Evolutionary conservation across 495 filamentous ascomycete species (phyloP).

Genomic region (Hypoxylon trugodes): DNA sequence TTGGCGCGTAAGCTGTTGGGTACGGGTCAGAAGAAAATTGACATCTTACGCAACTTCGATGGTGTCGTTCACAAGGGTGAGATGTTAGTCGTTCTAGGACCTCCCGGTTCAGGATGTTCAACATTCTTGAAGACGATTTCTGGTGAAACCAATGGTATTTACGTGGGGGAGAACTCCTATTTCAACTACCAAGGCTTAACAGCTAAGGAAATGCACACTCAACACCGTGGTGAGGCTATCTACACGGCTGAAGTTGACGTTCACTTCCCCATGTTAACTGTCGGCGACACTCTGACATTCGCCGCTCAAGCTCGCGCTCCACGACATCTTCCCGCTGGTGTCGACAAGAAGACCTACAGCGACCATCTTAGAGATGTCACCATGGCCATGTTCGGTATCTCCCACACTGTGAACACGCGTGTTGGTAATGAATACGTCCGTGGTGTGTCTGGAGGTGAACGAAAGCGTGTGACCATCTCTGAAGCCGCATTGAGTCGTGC

Average conservation of each 20-base stretch:
- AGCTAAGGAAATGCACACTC: slow-evolving; percentile 68
- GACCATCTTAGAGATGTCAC: slow-evolving; percentile 75
- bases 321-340: slow-evolving; percentile 65
- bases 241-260: slow-evolving; percentile 83
- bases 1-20: slow-evolving; percentile 59
- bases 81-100: slow-evolving; percentile 81
- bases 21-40: slow-evolving; percentile 68
- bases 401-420: slow-evolving; percentile 77
- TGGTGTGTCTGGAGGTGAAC: slow-evolving; percentile 82
- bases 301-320: slow-evolving; percentile 76
- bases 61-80: slow-evolving; percentile 79
- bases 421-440: slow-evolving; percentile 84
- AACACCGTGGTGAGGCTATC: slow-evolving; percentile 81
- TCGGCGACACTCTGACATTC: slow-evolving; percentile 80
- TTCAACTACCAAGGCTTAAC: slow-evolving; percentile 77
- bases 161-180: slow-evolving; percentile 67
- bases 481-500: slow-evolving; percentile 71
- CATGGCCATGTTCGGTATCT: slow-evolving; percentile 81
- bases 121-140: slow-evolving; percentile 83
- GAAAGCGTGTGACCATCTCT: slow-evolving; percentile 84
- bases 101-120: slow-evolving; percentile 80
- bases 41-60: slow-evolving; percentile 81
- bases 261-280: slow-evolving; percentile 83
- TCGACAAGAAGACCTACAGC: slow-evolving; percentile 66
- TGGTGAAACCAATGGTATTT: slow-evolving; percentile 78